Percentiles rank a stretch among this genome's conserved stretches.
Conservation (phyloP, 495 filamentous ascomycete species). For the Penicillium verhagenii region DNA sequence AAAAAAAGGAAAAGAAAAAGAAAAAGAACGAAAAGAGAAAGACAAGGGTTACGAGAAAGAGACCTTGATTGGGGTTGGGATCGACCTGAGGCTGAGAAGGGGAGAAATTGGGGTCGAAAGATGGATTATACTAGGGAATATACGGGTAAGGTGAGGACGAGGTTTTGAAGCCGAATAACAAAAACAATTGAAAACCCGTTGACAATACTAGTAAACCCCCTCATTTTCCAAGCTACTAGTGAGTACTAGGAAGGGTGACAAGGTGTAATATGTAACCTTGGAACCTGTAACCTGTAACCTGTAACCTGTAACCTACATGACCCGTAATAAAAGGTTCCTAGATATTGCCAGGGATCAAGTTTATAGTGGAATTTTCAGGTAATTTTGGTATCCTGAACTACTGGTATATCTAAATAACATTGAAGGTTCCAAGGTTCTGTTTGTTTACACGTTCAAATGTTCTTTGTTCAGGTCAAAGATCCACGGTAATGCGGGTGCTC, state of each 20-base stretch:
- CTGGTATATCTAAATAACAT: too few species aligned
- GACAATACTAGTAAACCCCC: background rate
- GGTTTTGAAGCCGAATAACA: background rate
- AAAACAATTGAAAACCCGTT: too few species aligned
- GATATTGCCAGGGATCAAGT: too few species aligned
- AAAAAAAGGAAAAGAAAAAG: slow-evolving; percentile 1
- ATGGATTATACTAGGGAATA: background rate
- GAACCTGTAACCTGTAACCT: background rate
- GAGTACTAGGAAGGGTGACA: background rate
- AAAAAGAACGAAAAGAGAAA: slow-evolving; percentile 6
- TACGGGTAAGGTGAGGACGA: background rate
- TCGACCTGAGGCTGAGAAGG: slow-evolving; percentile 10
- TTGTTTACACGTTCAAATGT: background rate
- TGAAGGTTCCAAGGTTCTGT: background rate
- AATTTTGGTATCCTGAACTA: too few species aligned
- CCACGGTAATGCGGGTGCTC: slow-evolving; percentile 3
- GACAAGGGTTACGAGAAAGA: slow-evolving; percentile 15
- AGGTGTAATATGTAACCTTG: too few species aligned
- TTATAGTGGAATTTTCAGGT: too few species aligned
- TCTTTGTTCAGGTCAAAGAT: background rate
- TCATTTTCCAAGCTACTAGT: background rate
- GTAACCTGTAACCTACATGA: too few species aligned
- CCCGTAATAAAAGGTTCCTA: too few species aligned
- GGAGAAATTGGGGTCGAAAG: background rate
- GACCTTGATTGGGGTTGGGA: slow-evolving; percentile 11